Base-by-base conservation (phyloP, 2,329 filamentous ascomycete species). In the Endoconidiophora polonica region DNA sequence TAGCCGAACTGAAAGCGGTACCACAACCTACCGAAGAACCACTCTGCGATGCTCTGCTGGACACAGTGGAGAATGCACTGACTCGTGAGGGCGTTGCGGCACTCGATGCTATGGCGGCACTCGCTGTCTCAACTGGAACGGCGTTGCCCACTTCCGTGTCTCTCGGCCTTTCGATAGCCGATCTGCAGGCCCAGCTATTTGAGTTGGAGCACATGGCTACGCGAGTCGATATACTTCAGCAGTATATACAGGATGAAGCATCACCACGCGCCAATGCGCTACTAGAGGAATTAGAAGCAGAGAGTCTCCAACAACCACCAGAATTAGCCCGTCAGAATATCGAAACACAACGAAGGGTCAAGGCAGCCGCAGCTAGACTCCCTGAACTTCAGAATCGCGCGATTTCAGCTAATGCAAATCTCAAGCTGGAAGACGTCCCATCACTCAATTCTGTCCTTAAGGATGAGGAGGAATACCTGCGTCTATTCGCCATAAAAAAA, bases 341-440 rank as follows among this genome's bases (percentile, higher is more conserved):
- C 3, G 81, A 91, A 46, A 76, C 83, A 64, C 77, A 80, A 55
- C 77, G 83, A 49, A 77, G 72, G 50, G 75, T 81, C 45, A 86
- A 86, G 60, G 65, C 74, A n/a, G 67, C 85, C 37, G 66, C 71
- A 12, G 66, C 76, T 2, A 81, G 81, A 57, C 67, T 88, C 1
- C 75, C 76, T 14, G 85, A 91, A 58, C 75, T 84, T 52, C 66
- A 46, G 20, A 41, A 48, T 7, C 48, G 42, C 24, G 48, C 46
- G 6, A 44, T 43, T 10, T 22, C 47, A 18, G 48, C 48, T 9
- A 16, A 47, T 39, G 16, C 18, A 9, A 18, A 10, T 5, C 38
- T 41, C 9, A 29, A 20, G 22, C 33, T 50, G 7, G 52, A 44
- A 23, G 44, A 39, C 2, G 41, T 43, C 7, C 39, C 46, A 2